Evolutionary conservation across 2,329 filamentous ascomycete genomes (phyloP).

Genomic region (Pyricularia grisea): DNA sequence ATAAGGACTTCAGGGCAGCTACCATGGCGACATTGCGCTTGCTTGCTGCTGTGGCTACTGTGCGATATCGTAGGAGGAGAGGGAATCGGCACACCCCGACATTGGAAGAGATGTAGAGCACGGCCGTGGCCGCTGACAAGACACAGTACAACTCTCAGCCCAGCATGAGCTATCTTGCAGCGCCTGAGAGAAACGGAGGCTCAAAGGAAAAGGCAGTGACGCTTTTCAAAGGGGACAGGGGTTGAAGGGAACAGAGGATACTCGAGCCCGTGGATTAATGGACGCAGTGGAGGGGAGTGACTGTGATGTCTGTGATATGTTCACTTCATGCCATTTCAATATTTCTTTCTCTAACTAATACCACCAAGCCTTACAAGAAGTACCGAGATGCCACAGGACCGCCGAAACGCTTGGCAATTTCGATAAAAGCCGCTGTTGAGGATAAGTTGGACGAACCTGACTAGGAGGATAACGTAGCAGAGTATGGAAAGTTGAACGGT

Average conservation of each 20-base stretch:
- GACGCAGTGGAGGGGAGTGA: background rate
- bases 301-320: background rate
- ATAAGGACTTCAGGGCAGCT: conserved; percentile 34
- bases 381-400: too few relatives aligned
- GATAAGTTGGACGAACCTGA: too few relatives aligned
- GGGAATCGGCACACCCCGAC: conserved; percentile 32
- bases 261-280: background rate
- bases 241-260: background rate
- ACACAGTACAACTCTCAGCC: conserved; percentile 20
- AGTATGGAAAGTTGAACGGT: too few relatives aligned
- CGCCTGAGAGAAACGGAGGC: background rate
- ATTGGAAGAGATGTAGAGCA: conserved; percentile 7
- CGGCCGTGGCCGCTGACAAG: conserved; percentile 11
- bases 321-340: background rate
- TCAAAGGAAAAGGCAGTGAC: too few relatives aligned
- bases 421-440: too few relatives aligned
- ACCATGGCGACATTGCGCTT: conserved; percentile 28
- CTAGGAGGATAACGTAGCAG: too few relatives aligned
- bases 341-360: background rate
- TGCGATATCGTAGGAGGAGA: conserved; percentile 34
- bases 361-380: background rate
- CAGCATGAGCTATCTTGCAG: conserved; percentile 18
- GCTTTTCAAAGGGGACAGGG: background rate
- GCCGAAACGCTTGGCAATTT: too few relatives aligned
- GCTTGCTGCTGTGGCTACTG: conserved; percentile 37